Conservation (phyloP, 768 basidiomycete genomes). For the Calvatia gigantea region DNA sequence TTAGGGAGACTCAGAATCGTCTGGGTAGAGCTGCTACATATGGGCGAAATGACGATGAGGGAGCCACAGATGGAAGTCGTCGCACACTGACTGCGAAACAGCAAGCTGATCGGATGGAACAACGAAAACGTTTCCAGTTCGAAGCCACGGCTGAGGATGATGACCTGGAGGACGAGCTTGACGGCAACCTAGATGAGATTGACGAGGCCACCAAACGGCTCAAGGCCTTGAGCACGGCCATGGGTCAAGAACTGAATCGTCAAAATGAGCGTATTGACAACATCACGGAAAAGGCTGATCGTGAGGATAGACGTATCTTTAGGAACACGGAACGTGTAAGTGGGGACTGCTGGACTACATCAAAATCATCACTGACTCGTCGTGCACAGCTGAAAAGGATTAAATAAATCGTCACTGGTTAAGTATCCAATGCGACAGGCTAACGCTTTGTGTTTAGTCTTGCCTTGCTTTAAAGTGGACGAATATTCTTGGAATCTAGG, state of each 20-base stretch:
- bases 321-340: constrained; percentile 79
- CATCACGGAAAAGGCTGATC: constrained; percentile 75
- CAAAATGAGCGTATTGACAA: constrained; percentile 81
- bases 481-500: no score
- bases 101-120: constrained; percentile 55
- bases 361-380: constrained; percentile 13
- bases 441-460: no score
- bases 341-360: constrained; percentile 13
- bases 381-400: constrained; percentile 56
- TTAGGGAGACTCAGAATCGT: constrained; percentile 83
- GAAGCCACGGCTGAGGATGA: constrained; percentile 90
- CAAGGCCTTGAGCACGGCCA: constrained; percentile 74
- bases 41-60: constrained; percentile 47
- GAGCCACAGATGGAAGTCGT: constrained; percentile 36
- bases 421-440: neutral
- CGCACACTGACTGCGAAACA: constrained; percentile 50
- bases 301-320: constrained; percentile 71
- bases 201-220: constrained; percentile 71
- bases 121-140: constrained; percentile 84
- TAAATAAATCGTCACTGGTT: constrained; percentile 32
- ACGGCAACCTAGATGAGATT: constrained; percentile 88
- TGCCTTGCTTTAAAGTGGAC: no score
- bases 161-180: constrained; percentile 91
- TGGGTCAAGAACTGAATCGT: constrained; percentile 83
- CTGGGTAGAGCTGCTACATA: constrained; percentile 72